Percentiles rank a stretch among this genome's conserved stretches.
Evolutionary conservation across 345 rosid genomes (phyloP).

Genomic region (Physaria fendleri): DNA sequence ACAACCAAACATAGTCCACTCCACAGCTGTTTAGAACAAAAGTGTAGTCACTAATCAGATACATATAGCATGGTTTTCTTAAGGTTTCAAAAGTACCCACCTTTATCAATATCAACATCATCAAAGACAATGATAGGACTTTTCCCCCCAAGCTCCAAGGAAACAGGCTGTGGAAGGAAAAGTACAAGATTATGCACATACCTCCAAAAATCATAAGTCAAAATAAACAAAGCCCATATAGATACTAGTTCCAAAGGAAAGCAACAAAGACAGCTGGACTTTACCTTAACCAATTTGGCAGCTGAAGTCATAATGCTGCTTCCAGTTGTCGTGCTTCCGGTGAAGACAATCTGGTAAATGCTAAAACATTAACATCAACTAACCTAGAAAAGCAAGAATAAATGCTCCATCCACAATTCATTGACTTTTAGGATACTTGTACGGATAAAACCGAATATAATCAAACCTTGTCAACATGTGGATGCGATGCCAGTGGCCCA

Average conservation of each 20-base stretch:
- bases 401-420: background rate
- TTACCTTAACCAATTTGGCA: slow-evolving; percentile 80
- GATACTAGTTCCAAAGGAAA: slow-evolving; percentile 12
- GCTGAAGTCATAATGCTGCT: slow-evolving; percentile 78
- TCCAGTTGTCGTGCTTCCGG: slow-evolving; percentile 93
- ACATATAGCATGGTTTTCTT: background rate
- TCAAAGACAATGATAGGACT: slow-evolving; percentile 92
- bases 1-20: slow-evolving; percentile 86
- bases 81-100: slow-evolving; percentile 34
- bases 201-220: background rate
- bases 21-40: slow-evolving; percentile 56
- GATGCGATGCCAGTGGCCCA: slow-evolving; percentile 92
- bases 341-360: slow-evolving; percentile 66
- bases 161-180: slow-evolving; percentile 64
- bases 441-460: slow-evolving; percentile 3
- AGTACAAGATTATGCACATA: slow-evolving; percentile 12
- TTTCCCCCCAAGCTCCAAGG: slow-evolving; percentile 94
- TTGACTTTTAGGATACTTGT: slow-evolving; percentile 9
- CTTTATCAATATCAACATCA: slow-evolving; percentile 86
- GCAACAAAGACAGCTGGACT: slow-evolving; percentile 6
- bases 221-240: background rate
- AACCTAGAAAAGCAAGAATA: background rate
- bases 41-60: background rate
- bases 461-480: slow-evolving; percentile 81
- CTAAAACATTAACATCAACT: slow-evolving; percentile 15